phyloP scores from a whole-genome alignment of 208 protist genomes.

The Leishmania tropica region DNA sequence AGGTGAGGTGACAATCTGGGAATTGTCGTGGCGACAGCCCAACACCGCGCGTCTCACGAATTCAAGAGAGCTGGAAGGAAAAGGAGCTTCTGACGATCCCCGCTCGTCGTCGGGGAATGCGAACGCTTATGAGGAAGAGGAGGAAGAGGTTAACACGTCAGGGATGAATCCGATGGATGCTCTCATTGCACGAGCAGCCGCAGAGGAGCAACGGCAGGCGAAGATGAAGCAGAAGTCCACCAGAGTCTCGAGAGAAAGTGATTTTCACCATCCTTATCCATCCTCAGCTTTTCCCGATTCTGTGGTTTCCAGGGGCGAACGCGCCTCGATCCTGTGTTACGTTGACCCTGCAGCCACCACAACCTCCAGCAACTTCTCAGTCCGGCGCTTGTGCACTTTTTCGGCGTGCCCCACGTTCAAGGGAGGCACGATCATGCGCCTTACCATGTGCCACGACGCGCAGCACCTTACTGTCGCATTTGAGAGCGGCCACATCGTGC shows the following conservation, averaged over 20 bases:
- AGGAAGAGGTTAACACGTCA: conserved; percentile 14
- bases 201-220: conserved; percentile 18
- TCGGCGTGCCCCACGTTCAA: conserved; percentile 53
- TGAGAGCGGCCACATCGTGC: conserved; percentile 78
- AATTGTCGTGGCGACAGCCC: conserved; percentile 13
- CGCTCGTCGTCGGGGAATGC: neutral
- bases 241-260: neutral
- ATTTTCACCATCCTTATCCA: neutral
- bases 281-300: neutral
- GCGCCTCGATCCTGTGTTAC: conserved; percentile 29
- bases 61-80: neutral
- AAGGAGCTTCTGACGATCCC: neutral
- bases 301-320: conserved; percentile 1
- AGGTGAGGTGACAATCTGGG: conserved; percentile 45
- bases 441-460: conserved; percentile 47
- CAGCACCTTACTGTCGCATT: conserved; percentile 51
- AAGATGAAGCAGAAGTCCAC: conserved; percentile 1
- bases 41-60: neutral
- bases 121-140: conserved; percentile 7
- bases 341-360: conserved; percentile 12
- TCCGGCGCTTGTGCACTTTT: conserved; percentile 39
- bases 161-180: conserved; percentile 42
- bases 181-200: conserved; percentile 35
- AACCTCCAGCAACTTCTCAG: conserved; percentile 12
- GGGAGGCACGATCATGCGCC: conserved; percentile 78